A percentile compares a stretch with the other conserved stretches of the same genome.
Evolutionary conservation across 2,329 filamentous ascomycete species (phyloP).

Genomic region (Aspergillus tubingensis): DNA sequence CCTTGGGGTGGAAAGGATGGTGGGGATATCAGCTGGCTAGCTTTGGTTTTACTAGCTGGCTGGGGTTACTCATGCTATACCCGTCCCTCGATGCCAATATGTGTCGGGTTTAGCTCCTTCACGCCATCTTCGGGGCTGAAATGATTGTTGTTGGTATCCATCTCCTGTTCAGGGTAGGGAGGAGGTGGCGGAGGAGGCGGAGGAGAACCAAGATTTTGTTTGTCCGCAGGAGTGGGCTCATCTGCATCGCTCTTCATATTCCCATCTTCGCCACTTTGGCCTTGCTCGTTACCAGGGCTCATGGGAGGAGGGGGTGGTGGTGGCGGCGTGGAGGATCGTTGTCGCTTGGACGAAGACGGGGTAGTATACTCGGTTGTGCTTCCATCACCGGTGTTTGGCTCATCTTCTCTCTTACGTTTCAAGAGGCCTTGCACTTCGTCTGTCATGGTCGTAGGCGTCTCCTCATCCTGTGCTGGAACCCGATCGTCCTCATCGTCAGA

Average conservation of each 20-base stretch:
- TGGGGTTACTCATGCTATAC: conserved; percentile 15
- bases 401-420: conserved; percentile 67
- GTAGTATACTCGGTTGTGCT: conserved; percentile 38
- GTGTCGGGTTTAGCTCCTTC: conserved; percentile 18
- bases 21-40: not conserved
- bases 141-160: conserved; percentile 14
- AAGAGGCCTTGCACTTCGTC: conserved; percentile 9
- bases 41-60: not conserved
- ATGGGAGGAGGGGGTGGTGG: conserved; percentile 39
- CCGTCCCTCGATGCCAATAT: conserved; percentile 29
- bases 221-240: conserved; percentile 21
- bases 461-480: conserved; percentile 15
- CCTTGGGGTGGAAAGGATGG: not conserved
- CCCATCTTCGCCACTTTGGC: conserved; percentile 23
- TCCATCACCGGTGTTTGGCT: conserved; percentile 33
- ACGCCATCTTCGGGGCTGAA: conserved; percentile 7
- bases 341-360: conserved; percentile 58
- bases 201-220: conserved; percentile 22
- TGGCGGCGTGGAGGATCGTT: conserved; percentile 47
- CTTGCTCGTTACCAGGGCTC: conserved; percentile 21
- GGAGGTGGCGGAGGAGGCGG: conserved; percentile 35
- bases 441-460: not conserved
- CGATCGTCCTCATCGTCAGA: conserved; percentile 43
- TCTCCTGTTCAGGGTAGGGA: conserved; percentile 31
- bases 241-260: conserved; percentile 23